Evolutionary conservation across 176 grass and related monocot species (phyloP).

Genomic region (Hsuehochloa calcarea): DNA sequence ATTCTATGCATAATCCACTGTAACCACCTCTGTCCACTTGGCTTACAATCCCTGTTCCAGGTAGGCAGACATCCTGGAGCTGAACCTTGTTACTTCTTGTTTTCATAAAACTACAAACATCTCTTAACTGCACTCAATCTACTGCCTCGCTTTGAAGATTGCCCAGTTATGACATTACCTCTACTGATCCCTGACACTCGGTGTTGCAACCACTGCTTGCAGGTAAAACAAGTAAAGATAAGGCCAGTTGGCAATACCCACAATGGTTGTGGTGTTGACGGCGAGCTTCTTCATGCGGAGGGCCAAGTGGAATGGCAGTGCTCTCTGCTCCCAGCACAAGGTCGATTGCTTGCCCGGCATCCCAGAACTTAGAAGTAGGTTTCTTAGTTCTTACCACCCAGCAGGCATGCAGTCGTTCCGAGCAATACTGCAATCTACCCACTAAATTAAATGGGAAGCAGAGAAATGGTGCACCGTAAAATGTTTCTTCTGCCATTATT

Average conservation of each 20-base stretch:
- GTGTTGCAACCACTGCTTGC: conserved; percentile 32
- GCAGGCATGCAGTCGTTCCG: not conserved
- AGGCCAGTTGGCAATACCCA: conserved; percentile 60
- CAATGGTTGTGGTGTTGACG: conserved; percentile 71
- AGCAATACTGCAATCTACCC: conserved; percentile 11
- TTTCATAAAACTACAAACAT: not conserved
- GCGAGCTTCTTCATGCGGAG: conserved; percentile 64
- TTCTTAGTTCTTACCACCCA: not conserved
- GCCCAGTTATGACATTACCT: not conserved
- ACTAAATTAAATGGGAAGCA: not conserved
- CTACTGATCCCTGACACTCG: not conserved
- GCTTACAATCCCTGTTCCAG: not conserved
- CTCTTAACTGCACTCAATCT: not conserved
- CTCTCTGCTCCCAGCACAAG: conserved; percentile 69
- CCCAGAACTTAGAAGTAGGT: conserved; percentile 23
- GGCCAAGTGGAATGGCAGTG: conserved; percentile 54
- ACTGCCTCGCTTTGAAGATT: conserved; percentile 4
- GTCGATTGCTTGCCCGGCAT: conserved; percentile 59
- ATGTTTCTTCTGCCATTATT: conserved; percentile 3
- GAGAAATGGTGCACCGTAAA: not conserved
- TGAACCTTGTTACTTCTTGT: not conserved
- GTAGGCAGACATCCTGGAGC: not conserved
- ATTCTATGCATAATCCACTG: not conserved
- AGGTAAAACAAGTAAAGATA: conserved; percentile 83
- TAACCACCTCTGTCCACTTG: not conserved